phyloP scores from a whole-genome alignment of 164 flowering plant species.

The grape (Vitis vinifera) region ASM3070453v1 NC_081808.1:4543001-4543500 shows the following conservation, averaged over 20 bases:
- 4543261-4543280: constrained; percentile 46
- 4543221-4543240: constrained; percentile 52
- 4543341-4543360: constrained; percentile 41
- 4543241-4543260: constrained; percentile 55
- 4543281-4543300: constrained; percentile 70
- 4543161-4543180: constrained; percentile 47
- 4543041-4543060: constrained; percentile 51
- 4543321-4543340: constrained; percentile 48
- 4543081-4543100: constrained; percentile 65
- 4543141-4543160: constrained; percentile 55
- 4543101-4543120: constrained; percentile 53
- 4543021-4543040: constrained; percentile 54
- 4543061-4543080: constrained; percentile 66
- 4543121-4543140: constrained; percentile 55
- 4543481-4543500: constrained; percentile 50
- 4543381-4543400: constrained; percentile 71
- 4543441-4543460: constrained; percentile 43
- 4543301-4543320: constrained; percentile 65
- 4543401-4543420: constrained; percentile 55
- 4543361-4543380: constrained; percentile 41
- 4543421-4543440: constrained; percentile 47
- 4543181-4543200: constrained; percentile 62
- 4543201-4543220: constrained; percentile 60
- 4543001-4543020: constrained; percentile 51
- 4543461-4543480: constrained; percentile 42